These are phyloP conservation scores for Nakaseomyces glabratus DNA, from an alignment of 1,139 yeast species.

Conservation along the genomic window DNA sequence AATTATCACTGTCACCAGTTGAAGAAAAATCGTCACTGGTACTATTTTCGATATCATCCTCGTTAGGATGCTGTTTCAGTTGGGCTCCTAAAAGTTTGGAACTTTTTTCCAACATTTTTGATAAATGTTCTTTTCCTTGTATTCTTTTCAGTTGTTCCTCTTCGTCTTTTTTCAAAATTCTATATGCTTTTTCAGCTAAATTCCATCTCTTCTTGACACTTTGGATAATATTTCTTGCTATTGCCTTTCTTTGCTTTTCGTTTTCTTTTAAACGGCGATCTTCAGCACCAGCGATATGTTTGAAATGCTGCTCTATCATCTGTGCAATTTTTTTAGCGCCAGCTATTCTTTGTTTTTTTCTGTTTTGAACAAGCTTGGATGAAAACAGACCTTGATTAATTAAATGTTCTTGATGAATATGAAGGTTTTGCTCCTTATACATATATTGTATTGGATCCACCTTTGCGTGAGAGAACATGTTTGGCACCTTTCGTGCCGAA, in stretches of 20 bases:
- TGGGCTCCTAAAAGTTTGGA: slow-evolving; percentile 87
- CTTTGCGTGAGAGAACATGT: slow-evolving; percentile 33
- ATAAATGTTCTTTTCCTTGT: slow-evolving; percentile 80
- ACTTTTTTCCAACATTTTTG: slow-evolving; percentile 84
- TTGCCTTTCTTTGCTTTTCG: slow-evolving; percentile 53
- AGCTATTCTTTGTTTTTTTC: slow-evolving; percentile 56
- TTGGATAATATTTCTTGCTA: slow-evolving; percentile 72
- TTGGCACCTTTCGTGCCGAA: slow-evolving; percentile 36
- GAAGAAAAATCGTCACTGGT: slow-evolving; percentile 13
- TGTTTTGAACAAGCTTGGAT: slow-evolving; percentile 62
- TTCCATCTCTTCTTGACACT: slow-evolving; percentile 89
- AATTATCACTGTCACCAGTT: slow-evolving; percentile 20
- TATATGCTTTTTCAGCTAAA: slow-evolving; percentile 77
- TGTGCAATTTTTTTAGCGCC: slow-evolving; percentile 65
- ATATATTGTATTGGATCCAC: slow-evolving; percentile 27
- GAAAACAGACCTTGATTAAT: slow-evolving; percentile 67
- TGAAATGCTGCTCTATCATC: slow-evolving; percentile 82
- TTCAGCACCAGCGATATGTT: slow-evolving; percentile 77
- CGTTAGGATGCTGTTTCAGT: slow-evolving; percentile 33
- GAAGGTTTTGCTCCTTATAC: slow-evolving; percentile 34
- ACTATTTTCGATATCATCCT: slow-evolving; percentile 12
- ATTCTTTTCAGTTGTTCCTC: slow-evolving; percentile 62
- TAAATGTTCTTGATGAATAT: slow-evolving; percentile 63
- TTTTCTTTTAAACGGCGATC: slow-evolving; percentile 68
- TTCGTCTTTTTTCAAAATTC: slow-evolving; percentile 42